A percentile compares a stretch with the other conserved stretches of the same genome.
Conservation (phyloP, 176 grass and related monocot species). For the Zoysia pacifica region DNA sequence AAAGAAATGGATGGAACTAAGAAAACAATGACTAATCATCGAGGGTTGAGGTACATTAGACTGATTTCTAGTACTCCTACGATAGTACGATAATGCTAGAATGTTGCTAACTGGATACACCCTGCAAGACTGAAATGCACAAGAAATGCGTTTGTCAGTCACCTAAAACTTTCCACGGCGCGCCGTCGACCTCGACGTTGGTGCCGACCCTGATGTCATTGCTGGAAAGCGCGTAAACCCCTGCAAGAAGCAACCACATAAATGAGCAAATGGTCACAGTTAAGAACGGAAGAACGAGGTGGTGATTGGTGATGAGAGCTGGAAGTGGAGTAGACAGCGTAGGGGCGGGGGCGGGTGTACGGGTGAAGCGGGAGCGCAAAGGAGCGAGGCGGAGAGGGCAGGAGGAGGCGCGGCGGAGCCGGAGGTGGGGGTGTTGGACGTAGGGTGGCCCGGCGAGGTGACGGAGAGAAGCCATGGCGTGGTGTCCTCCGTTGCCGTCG, state of each 20-base stretch:
- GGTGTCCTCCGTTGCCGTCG: neutral
- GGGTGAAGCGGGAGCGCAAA: constrained; percentile 37
- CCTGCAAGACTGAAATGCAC: neutral
- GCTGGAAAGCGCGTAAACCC: constrained; percentile 79
- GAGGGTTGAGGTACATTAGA: constrained; percentile 6
- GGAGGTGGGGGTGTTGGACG: constrained; percentile 20
- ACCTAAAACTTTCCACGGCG: constrained; percentile 87
- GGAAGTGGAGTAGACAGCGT: neutral
- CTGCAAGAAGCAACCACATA: constrained; percentile 35
- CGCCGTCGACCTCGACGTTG: constrained; percentile 83
- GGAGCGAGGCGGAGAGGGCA: constrained; percentile 26
- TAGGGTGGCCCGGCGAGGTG: constrained; percentile 42
- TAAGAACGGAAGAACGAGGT: neutral
- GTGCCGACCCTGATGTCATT: constrained; percentile 91
- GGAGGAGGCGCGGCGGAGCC: constrained; percentile 7
- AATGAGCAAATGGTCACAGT: neutral
- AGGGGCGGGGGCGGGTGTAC: neutral
- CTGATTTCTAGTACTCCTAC: neutral
- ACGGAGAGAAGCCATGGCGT: constrained; percentile 54
- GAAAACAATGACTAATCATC: neutral
- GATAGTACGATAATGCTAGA: neutral
- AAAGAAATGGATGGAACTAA: neutral
- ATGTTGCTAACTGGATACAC: neutral
- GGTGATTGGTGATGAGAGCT: neutral
- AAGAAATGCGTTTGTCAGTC: neutral